Percentiles rank a stretch among this genome's conserved stretches.
Conservation (phyloP, 1,284 basidiomycete species). For the Austropuccinia psidii region DNA sequence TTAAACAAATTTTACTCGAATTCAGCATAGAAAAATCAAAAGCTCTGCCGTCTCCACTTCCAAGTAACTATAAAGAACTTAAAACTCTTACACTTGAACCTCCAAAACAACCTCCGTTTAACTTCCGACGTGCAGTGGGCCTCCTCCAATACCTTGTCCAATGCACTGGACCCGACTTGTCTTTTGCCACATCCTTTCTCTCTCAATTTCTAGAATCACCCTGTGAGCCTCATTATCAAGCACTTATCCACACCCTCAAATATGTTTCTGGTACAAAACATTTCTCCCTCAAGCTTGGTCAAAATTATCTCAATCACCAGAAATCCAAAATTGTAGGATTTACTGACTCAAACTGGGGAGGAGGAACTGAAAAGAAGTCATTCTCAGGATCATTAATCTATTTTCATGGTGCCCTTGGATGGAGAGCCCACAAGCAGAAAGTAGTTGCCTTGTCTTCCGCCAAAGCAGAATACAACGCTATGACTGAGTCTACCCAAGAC, state of each 20-base stretch:
- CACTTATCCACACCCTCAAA: not conserved
- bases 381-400: not conserved
- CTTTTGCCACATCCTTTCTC: not conserved
- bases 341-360: not conserved
- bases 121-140: not conserved
- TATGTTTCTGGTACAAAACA: not conserved
- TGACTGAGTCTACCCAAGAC: not conserved
- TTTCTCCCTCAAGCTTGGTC: not conserved
- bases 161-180: not conserved
- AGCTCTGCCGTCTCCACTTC: not conserved
- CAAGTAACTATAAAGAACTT: not conserved
- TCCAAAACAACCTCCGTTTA: no score
- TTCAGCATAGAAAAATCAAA: not conserved
- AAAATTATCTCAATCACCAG: not conserved
- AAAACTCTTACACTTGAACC: not conserved
- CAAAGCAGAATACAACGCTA: not conserved
- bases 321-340: not conserved
- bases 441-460: not conserved
- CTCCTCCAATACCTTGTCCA: not conserved
- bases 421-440: not conserved
- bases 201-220: not conserved
- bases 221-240: not conserved
- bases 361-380: not conserved
- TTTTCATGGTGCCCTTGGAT: not conserved
- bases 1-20: not conserved